phyloP scores from a whole-genome alignment of 2,329 filamentous ascomycete genomes.

The Boeremia exigua region DNA sequence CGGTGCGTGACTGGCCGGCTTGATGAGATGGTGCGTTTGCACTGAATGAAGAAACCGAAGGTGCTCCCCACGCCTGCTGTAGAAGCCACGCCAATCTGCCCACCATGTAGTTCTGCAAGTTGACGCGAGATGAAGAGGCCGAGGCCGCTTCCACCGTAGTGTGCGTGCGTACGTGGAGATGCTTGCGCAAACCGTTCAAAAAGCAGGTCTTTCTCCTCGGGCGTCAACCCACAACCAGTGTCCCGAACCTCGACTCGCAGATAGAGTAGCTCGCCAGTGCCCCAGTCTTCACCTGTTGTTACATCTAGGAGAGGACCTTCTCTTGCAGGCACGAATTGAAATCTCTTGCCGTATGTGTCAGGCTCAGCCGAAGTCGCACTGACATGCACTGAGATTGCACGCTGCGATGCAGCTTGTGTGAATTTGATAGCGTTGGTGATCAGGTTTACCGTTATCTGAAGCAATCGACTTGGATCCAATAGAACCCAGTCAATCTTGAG shows the following conservation, averaged over 20 bases:
- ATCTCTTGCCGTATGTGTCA: constrained; percentile 23
- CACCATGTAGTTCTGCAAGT: constrained; percentile 45
- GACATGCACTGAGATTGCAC: constrained; percentile 48
- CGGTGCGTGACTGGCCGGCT: constrained; percentile 7
- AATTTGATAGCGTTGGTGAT: constrained; percentile 58
- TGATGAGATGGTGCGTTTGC: constrained; percentile 22
- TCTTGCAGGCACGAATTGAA: constrained; percentile 38
- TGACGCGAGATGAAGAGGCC: constrained; percentile 47
- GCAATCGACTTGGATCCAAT: constrained; percentile 51
- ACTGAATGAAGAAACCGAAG: constrained; percentile 44
- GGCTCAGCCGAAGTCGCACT: constrained; percentile 45
- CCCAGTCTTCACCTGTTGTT: constrained; percentile 36
- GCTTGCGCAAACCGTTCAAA: constrained; percentile 44
- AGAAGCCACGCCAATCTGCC: constrained; percentile 43
- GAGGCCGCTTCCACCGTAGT: constrained; percentile 46
- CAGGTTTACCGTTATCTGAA: constrained; percentile 52
- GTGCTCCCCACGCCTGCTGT: constrained; percentile 39
- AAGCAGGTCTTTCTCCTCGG: constrained; percentile 38
- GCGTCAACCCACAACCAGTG: constrained; percentile 41
- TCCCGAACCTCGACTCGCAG: constrained; percentile 41
- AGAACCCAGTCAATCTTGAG: constrained; percentile 49
- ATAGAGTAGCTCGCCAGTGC: constrained; percentile 34
- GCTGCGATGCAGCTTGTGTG: constrained; percentile 44
- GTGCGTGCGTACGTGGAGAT: constrained; percentile 43
- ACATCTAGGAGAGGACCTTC: constrained; percentile 20